Evolutionary conservation across 805 yeast species (phyloP).

Genomic region (Candida xyloterini): DNA sequence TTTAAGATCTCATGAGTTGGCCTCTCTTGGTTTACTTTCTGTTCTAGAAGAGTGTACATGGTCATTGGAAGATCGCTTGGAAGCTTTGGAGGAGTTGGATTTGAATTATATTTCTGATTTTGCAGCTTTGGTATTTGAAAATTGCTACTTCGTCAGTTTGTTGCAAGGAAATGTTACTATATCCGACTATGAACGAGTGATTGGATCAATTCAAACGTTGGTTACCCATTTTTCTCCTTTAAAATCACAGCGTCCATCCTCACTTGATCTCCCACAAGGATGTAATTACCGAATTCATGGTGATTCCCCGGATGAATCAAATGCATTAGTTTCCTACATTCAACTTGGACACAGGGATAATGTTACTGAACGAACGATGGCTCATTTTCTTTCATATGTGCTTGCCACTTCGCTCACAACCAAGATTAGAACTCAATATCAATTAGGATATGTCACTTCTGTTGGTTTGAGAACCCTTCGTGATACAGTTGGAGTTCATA

Average conservation of each 20-base stretch:
- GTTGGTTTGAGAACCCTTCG: conserved; percentile 53
- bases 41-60: conserved; percentile 56
- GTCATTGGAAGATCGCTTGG: conserved; percentile 52
- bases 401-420: conserved; percentile 42
- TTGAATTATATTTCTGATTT: conserved; percentile 33
- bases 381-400: conserved; percentile 46
- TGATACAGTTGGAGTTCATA: conserved; percentile 54
- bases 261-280: conserved; percentile 38
- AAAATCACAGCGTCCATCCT: conserved; percentile 31
- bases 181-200: not conserved
- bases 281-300: conserved; percentile 34
- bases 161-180: conserved; percentile 48
- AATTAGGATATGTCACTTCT: conserved; percentile 60
- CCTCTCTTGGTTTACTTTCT: conserved; percentile 48
- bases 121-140: conserved; percentile 27
- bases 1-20: conserved; percentile 45
- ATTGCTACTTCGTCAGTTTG: conserved; percentile 39
- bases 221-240: conserved; percentile 15
- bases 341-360: conserved; percentile 54
- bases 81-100: conserved; percentile 51
- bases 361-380: conserved; percentile 34
- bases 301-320: conserved; percentile 48
- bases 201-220: conserved; percentile 13
- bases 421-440: conserved; percentile 52
- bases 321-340: conserved; percentile 49